phyloP scores from a whole-genome alignment of 1,284 basidiomycete species.

The Microbotryomycetes sp. region DNA sequence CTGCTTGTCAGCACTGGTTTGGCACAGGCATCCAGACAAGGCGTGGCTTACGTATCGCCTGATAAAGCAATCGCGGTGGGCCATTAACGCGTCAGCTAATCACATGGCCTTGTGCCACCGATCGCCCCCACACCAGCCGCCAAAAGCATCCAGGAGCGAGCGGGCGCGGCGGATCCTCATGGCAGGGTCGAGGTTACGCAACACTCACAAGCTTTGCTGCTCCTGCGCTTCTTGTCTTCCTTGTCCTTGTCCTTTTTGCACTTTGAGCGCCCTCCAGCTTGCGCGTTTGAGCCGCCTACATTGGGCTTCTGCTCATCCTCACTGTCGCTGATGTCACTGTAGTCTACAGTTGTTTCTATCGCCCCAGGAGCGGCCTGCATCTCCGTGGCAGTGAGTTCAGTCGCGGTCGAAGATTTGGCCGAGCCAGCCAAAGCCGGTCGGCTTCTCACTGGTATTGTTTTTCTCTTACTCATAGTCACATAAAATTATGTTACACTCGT shows the following conservation, averaged over 20 bases:
- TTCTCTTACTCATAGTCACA: too few species aligned
- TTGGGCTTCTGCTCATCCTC: not conserved
- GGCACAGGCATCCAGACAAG: not conserved
- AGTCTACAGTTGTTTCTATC: not conserved
- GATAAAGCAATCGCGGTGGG: not conserved
- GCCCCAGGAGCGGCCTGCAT: too few species aligned
- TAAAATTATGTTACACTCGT: too few species aligned
- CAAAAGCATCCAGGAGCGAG: too few species aligned
- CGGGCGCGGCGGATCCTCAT: not conserved
- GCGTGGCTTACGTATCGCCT: not conserved
- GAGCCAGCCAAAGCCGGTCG: too few species aligned
- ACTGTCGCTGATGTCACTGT: not conserved
- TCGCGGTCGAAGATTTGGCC: too few species aligned
- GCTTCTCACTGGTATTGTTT: too few species aligned
- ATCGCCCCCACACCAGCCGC: too few species aligned
- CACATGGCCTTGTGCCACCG: too few species aligned
- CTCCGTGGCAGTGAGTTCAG: too few species aligned
- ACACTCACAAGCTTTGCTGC: conserved; percentile 23
- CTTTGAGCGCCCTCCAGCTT: not conserved
- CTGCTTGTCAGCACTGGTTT: too few species aligned
- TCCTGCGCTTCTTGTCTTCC: conserved; percentile 12
- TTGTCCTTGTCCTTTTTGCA: not conserved
- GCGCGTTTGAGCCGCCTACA: not conserved
- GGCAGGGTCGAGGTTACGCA: not conserved
- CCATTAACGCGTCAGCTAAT: not conserved